Evolutionary conservation across 345 rosid species (phyloP).

Genomic region (Kandelia obovata): DNA sequence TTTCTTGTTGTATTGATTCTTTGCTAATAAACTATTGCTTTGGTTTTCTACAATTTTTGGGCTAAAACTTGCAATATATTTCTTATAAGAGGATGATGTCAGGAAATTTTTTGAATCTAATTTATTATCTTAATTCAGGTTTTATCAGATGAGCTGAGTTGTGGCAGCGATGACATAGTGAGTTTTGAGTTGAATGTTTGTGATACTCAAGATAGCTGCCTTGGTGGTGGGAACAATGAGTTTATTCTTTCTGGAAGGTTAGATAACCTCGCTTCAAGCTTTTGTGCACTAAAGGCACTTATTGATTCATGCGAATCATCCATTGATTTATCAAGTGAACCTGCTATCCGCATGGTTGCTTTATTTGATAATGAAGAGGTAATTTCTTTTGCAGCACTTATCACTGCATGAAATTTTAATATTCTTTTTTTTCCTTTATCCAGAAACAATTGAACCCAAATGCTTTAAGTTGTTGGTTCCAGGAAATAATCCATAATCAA

Average conservation of each 20-base stretch:
- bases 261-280: conserved; percentile 92
- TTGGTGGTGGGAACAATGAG: conserved; percentile 87
- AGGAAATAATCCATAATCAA: too few relatives aligned
- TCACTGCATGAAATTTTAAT: too few relatives aligned
- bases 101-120: background rate
- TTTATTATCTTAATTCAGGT: conserved; percentile 40
- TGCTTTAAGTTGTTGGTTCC: too few relatives aligned
- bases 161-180: conserved; percentile 61
- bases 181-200: conserved; percentile 86
- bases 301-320: conserved; percentile 67
- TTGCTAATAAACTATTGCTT: background rate
- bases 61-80: conserved; percentile 2
- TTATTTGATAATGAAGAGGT: conserved; percentile 98
- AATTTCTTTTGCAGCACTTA: conserved; percentile 14
- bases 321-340: conserved; percentile 52
- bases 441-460: too few relatives aligned
- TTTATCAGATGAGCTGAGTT: conserved; percentile 63
- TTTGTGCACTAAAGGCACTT: conserved; percentile 83
- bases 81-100: background rate
- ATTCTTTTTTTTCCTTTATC: too few relatives aligned
- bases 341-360: conserved; percentile 77
- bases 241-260: conserved; percentile 94
- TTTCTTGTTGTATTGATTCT: background rate
- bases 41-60: background rate
- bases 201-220: conserved; percentile 96